A percentile compares a stretch with the other conserved stretches of the same genome.
Evolutionary conservation across 495 filamentous ascomycete species (phyloP).

Genomic region (Aspergillus mulundensis): DNA sequence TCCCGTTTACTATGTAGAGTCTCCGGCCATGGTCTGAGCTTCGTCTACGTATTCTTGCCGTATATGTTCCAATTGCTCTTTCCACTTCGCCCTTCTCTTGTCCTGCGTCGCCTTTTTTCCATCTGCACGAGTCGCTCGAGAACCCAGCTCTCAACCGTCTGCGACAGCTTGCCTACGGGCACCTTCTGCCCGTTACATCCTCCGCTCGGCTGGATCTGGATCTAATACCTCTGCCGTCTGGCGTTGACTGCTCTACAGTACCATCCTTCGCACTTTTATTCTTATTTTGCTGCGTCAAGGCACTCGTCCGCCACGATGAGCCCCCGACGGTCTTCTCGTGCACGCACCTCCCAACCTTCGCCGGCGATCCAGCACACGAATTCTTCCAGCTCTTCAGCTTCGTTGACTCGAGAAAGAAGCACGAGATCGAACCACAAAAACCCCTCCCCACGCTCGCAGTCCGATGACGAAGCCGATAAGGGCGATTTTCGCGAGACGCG

Average conservation of each 20-base stretch:
- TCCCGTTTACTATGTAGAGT: constrained; percentile 43
- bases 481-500: constrained; percentile 66
- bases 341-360: constrained; percentile 74
- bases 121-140: constrained; percentile 17
- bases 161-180: constrained; percentile 24
- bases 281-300: constrained; percentile 9
- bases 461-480: constrained; percentile 66
- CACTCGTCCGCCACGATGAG: constrained; percentile 45
- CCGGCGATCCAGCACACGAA: constrained; percentile 60
- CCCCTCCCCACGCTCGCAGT: constrained; percentile 74
- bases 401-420: constrained; percentile 64
- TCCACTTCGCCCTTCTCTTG: constrained; percentile 22
- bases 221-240: not conserved
- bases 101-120: constrained; percentile 14
- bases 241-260: not conserved
- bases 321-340: constrained; percentile 87
- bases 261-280: constrained; percentile 8
- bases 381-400: constrained; percentile 74
- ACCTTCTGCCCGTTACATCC: constrained; percentile 10
- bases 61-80: constrained; percentile 28
- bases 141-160: constrained; percentile 24
- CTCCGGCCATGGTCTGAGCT: constrained; percentile 38
- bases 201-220: not conserved
- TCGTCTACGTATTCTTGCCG: constrained; percentile 19
- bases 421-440: constrained; percentile 69